Evolutionary conservation across 768 basidiomycete genomes (phyloP).

Genomic region (Pulveroboletus frians): DNA sequence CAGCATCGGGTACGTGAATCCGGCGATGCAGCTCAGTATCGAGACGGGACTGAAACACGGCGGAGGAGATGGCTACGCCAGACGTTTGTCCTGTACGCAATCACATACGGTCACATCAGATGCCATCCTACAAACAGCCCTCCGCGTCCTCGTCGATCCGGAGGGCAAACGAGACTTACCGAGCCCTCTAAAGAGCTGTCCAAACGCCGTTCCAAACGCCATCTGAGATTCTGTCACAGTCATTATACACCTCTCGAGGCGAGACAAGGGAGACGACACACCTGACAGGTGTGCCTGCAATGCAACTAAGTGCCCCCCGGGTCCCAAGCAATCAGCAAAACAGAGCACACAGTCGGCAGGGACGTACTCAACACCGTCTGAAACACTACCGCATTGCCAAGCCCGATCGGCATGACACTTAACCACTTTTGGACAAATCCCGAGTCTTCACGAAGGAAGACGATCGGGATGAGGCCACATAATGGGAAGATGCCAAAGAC

Average conservation of each 20-base stretch:
- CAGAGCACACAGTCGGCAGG: background rate
- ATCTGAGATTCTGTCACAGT: constrained; percentile 13
- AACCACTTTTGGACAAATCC: constrained; percentile 20
- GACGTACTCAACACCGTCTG: constrained; percentile 16
- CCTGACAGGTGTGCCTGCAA: constrained; percentile 7
- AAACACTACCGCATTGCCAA: constrained; percentile 17
- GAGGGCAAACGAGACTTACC: constrained; percentile 5
- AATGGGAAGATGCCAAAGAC: constrained; percentile 48
- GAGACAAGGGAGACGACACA: background rate
- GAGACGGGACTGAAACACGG: constrained; percentile 13
- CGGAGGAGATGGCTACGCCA: constrained; percentile 12
- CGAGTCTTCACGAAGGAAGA: constrained; percentile 21
- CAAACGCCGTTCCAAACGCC: constrained; percentile 23
- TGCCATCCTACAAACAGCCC: background rate
- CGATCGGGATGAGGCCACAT: constrained; percentile 37
- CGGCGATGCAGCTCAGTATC: constrained; percentile 10
- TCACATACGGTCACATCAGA: background rate
- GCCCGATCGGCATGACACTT: constrained; percentile 15
- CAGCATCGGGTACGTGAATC: constrained; percentile 6
- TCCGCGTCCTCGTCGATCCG: background rate
- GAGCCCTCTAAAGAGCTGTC: constrained; percentile 19
- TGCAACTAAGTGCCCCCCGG: background rate
- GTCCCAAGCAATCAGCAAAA: background rate
- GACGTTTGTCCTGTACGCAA: constrained; percentile 10
- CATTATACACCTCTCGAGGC: background rate